phyloP scores from a whole-genome alignment of 2,329 filamentous ascomycete species.

The Ophiocordyceps polyrhachis-furcata region DNA sequence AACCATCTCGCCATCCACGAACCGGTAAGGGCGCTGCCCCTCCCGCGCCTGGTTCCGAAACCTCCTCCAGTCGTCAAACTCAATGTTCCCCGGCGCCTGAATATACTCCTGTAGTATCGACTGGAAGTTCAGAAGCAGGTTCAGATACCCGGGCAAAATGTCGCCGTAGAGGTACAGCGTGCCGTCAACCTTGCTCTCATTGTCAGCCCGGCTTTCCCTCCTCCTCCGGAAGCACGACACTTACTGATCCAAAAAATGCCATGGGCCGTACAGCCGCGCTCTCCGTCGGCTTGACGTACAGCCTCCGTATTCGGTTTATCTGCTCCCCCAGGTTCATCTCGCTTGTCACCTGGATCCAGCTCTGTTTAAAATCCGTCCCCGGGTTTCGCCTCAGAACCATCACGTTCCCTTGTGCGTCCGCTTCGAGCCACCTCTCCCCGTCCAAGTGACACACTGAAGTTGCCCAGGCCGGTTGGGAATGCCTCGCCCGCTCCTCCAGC shows the following conservation, averaged over 20 bases:
- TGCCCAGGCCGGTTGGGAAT: slow-evolving; percentile 66
- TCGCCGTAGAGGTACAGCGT: slow-evolving; percentile 78
- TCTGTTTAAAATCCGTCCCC: slow-evolving; percentile 54
- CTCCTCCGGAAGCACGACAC: slow-evolving; percentile 9
- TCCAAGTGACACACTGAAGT: slow-evolving; percentile 61
- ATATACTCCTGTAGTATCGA: slow-evolving; percentile 47
- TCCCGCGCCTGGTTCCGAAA: slow-evolving; percentile 57
- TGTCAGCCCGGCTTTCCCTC: slow-evolving; percentile 3
- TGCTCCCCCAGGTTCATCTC: slow-evolving; percentile 83
- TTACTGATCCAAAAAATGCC: slow-evolving; percentile 78
- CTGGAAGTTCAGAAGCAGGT: slow-evolving; percentile 72
- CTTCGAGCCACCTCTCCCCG: slow-evolving; percentile 58
- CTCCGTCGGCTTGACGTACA: slow-evolving; percentile 46
- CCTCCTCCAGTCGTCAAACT: slow-evolving; percentile 65
- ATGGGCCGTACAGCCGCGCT: slow-evolving; percentile 56
- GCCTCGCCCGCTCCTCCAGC: slow-evolving; percentile 57
- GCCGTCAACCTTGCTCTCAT: slow-evolving; percentile 57
- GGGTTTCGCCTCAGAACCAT: slow-evolving; percentile 66
- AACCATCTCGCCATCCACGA: slow-evolving; percentile 82
- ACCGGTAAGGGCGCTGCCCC: slow-evolving; percentile 63
- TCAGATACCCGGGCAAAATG: slow-evolving; percentile 52
- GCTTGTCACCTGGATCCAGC: slow-evolving; percentile 51
- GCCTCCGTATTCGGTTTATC: slow-evolving; percentile 69
- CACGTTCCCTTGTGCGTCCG: slow-evolving; percentile 77
- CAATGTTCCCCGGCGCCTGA: slow-evolving; percentile 49